Conservation (phyloP, 75 land plant genomes). For the Adiantum capillusveneris region DNA sequence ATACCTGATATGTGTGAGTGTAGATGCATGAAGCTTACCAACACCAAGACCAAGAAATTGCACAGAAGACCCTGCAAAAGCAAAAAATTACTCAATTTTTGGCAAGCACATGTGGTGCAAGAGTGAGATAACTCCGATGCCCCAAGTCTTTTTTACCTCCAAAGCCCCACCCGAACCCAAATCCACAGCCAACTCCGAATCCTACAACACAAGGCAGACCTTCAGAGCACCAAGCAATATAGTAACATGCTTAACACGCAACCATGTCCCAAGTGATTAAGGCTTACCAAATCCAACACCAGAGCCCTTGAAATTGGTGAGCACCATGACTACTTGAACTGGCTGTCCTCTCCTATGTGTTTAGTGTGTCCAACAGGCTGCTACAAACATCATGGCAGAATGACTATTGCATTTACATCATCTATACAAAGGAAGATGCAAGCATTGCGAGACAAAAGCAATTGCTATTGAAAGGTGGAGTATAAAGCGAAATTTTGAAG, state of each 20-base stretch:
- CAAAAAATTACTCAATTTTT: too few species aligned
- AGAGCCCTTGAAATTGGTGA: slow-evolving; percentile 43
- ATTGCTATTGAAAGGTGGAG: too few species aligned
- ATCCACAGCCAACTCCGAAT: slow-evolving; percentile 60
- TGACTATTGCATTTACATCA: too few species aligned
- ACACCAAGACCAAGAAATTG: slow-evolving; percentile 62
- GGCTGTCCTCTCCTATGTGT: too few species aligned
- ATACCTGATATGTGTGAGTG: background rate
- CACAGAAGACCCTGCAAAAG: slow-evolving; percentile 51
- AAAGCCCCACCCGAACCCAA: slow-evolving; percentile 72
- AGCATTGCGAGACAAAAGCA: too few species aligned
- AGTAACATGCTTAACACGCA: background rate
- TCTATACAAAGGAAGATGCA: too few species aligned
- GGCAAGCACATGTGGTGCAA: background rate
- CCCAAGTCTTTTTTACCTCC: slow-evolving; percentile 54
- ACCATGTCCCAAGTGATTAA: background rate
- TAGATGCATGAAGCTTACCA: slow-evolving; percentile 26
- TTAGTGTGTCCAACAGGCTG: too few species aligned
- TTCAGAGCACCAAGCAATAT: too few species aligned
- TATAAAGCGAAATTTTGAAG: too few species aligned
- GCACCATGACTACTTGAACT: slow-evolving; percentile 23
- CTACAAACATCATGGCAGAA: too few species aligned
- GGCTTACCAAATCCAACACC: slow-evolving; percentile 51
- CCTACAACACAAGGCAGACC: slow-evolving; percentile 15
- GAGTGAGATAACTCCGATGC: too few species aligned